phyloP scores from a whole-genome alignment of 208 protist genomes.

The Leishmania major region DNA sequence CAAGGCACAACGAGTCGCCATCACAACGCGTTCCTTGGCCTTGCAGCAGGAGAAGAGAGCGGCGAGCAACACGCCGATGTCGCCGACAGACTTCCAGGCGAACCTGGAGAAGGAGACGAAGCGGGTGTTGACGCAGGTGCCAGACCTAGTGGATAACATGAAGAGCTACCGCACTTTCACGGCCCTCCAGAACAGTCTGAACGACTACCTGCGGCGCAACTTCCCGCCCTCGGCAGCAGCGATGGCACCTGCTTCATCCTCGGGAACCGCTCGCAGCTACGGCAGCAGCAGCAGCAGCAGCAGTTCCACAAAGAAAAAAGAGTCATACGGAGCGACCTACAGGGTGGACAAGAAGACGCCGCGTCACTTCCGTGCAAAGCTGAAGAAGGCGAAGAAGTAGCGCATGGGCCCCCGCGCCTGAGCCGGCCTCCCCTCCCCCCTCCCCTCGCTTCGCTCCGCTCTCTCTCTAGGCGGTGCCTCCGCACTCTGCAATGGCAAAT shows the following conservation, averaged over 20 bases:
- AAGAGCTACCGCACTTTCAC: conserved; percentile 82
- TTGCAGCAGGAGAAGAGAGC: conserved; percentile 47
- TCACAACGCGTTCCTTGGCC: conserved; percentile 68
- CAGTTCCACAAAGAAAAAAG: neutral
- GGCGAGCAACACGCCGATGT: neutral
- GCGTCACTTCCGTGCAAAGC: conserved; percentile 21
- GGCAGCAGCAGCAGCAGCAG: neutral
- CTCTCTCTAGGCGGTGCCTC: neutral
- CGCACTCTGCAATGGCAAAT: neutral
- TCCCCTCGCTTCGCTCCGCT: neutral
- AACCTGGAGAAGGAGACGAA: conserved; percentile 44
- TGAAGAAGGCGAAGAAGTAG: conserved; percentile 19
- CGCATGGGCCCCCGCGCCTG: neutral
- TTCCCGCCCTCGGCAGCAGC: conserved; percentile 47
- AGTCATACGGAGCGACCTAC: neutral
- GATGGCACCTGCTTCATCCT: neutral
- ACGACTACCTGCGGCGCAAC: conserved; percentile 79
- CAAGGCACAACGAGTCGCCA: conserved; percentile 56
- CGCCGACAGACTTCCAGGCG: conserved; percentile 31
- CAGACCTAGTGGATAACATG: conserved; percentile 53
- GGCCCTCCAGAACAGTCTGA: conserved; percentile 80
- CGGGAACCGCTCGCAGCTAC: neutral
- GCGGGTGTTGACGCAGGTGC: conserved; percentile 50
- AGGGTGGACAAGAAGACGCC: conserved; percentile 26
- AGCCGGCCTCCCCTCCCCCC: neutral